These are phyloP conservation scores for Penicillium egyptiacum DNA, from an alignment of 495 filamentous ascomycete species.

Conservation along the genomic window DNA sequence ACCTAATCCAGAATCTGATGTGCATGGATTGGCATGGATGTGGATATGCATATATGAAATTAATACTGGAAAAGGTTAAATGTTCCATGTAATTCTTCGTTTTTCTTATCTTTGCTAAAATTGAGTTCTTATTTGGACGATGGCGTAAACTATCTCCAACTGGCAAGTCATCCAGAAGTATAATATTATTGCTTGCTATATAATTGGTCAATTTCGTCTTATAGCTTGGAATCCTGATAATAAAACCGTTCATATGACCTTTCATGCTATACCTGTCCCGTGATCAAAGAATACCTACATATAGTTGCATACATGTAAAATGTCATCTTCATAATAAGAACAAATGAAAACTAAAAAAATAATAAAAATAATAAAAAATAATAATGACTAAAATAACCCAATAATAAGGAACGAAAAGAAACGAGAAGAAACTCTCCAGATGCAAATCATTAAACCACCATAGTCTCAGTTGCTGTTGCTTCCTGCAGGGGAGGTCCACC, in stretches of 20 bases:
- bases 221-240: not conserved
- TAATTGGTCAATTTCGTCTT: not conserved
- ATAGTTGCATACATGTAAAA: not conserved
- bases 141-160: no score
- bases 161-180: not conserved
- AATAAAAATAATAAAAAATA: not conserved
- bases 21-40: not conserved
- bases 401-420: no score
- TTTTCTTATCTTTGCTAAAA: not conserved
- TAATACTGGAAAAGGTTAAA: conserved; percentile 23
- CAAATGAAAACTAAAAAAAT: not conserved
- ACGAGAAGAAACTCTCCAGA: not conserved
- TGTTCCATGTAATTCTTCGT: conserved; percentile 7
- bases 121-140: no score
- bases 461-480: conserved; percentile 18
- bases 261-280: not conserved
- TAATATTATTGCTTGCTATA: not conserved
- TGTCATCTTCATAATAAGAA: not conserved
- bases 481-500: conserved; percentile 3
- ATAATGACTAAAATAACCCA: no score
- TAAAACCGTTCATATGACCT: conserved; percentile 6
- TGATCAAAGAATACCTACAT: not conserved
- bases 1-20: not conserved
- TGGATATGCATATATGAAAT: not conserved
- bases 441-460: conserved; percentile 19